Evolutionary conservation across 2,329 filamentous ascomycete genomes (phyloP).

Genomic region (Aspergillus nomiae): DNA sequence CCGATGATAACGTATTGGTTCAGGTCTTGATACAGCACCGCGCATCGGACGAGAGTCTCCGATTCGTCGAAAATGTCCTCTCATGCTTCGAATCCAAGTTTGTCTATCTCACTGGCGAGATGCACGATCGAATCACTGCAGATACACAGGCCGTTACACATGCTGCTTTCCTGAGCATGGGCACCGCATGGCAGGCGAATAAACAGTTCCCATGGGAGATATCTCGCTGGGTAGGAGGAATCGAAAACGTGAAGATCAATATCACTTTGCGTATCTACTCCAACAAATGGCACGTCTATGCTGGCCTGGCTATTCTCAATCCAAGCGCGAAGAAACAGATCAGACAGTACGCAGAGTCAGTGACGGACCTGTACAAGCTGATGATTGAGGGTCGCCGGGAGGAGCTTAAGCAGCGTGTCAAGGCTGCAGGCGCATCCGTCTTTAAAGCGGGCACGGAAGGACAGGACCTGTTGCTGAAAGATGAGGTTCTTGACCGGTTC

Average conservation of each 20-base stretch:
- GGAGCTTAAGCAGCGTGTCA: slow-evolving; percentile 73
- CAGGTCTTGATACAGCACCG: slow-evolving; percentile 87
- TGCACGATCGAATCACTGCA: slow-evolving; percentile 95
- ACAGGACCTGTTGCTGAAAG: slow-evolving; percentile 69
- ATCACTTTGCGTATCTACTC: slow-evolving; percentile 95
- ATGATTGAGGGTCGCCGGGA: slow-evolving; percentile 84
- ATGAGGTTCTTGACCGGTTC: slow-evolving; percentile 85
- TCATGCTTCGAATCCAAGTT: slow-evolving; percentile 81
- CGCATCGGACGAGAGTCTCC: slow-evolving; percentile 73
- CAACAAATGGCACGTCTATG: slow-evolving; percentile 99
- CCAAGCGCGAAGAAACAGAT: slow-evolving; percentile 91
- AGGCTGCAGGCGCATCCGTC: slow-evolving; percentile 75
- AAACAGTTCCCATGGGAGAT: slow-evolving; percentile 97
- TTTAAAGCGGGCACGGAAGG: slow-evolving; percentile 58
- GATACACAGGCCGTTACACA: slow-evolving; percentile 98
- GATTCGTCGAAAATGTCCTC: slow-evolving; percentile 78
- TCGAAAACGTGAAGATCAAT: slow-evolving; percentile 99
- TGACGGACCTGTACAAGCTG: slow-evolving; percentile 93
- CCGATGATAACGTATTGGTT: slow-evolving; percentile 18
- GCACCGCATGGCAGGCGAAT: slow-evolving; percentile 94
- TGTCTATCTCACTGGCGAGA: slow-evolving; percentile 80
- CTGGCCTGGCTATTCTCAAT: slow-evolving; percentile 94
- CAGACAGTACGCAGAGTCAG: slow-evolving; percentile 85
- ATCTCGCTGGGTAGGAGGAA: slow-evolving; percentile 91
- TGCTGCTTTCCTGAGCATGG: slow-evolving; percentile 96